These are phyloP conservation scores for Geotrichum macrosporum DNA, from an alignment of 1,139 yeast genomes.

Conservation along the genomic window DNA sequence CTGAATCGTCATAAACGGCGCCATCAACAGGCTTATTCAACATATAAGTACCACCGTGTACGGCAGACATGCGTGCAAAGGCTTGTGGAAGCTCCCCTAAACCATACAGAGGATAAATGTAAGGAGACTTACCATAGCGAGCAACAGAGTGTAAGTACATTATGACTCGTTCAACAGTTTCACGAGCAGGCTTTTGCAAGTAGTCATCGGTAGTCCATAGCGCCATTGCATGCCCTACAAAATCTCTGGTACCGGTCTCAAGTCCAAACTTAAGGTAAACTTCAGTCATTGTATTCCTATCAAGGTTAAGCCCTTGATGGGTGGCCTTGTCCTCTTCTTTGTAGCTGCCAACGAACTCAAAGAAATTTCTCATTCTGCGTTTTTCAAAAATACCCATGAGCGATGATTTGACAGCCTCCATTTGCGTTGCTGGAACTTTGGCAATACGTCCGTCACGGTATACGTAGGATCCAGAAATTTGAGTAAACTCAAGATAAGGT, in stretches of 20 bases:
- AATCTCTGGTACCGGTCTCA: slow-evolving; percentile 90
- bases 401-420: slow-evolving; percentile 86
- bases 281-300: slow-evolving; percentile 87
- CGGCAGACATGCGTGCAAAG: slow-evolving; percentile 93
- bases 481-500: slow-evolving; percentile 92
- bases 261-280: slow-evolving; percentile 84
- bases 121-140: slow-evolving; percentile 93
- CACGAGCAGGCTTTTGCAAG: slow-evolving; percentile 83
- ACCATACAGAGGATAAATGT: slow-evolving; percentile 92
- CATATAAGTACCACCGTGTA: slow-evolving; percentile 98
- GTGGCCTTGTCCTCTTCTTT: slow-evolving; percentile 74
- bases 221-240: slow-evolving; percentile 99
- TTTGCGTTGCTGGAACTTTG: slow-evolving; percentile 88
- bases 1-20: slow-evolving; percentile 64
- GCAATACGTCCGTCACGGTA: slow-evolving; percentile 88
- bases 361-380: slow-evolving; percentile 86
- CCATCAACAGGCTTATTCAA: slow-evolving; percentile 94
- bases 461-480: slow-evolving; percentile 90
- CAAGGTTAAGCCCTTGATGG: slow-evolving; percentile 79
- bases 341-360: slow-evolving; percentile 81
- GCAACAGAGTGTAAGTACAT: slow-evolving; percentile 89
- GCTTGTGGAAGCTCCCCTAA: slow-evolving; percentile 98
- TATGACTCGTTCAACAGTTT: slow-evolving; percentile 79
- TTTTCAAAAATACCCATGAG: slow-evolving; percentile 96
- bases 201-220: slow-evolving; percentile 92